A percentile compares a stretch with the other conserved stretches of the same genome.
phyloP scores from a whole-genome alignment of 2,329 filamentous ascomycete species.

The Canariomyces notabilis region DNA sequence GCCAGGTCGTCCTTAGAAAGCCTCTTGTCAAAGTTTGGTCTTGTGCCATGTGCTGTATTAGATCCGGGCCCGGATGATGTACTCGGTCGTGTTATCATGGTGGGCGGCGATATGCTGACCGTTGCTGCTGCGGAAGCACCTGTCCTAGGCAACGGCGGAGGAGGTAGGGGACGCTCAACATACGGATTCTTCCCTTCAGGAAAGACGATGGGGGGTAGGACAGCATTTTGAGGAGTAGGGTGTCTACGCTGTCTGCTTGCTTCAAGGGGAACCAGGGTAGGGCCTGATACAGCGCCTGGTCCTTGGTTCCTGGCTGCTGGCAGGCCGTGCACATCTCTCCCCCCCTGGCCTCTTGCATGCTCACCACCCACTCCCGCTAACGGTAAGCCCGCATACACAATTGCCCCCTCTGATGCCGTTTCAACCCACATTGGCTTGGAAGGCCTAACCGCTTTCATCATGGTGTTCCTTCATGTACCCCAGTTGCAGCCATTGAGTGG shows the following conservation, averaged over 20 bases:
- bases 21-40: slow-evolving; percentile 35
- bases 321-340: slow-evolving; percentile 27
- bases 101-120: slow-evolving; percentile 19
- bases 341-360: slow-evolving; percentile 19
- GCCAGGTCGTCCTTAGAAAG: slow-evolving; percentile 43
- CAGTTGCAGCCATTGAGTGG: slow-evolving; percentile 17
- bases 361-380: background rate
- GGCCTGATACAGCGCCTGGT: slow-evolving; percentile 34
- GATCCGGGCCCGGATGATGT: slow-evolving; percentile 36
- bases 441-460: slow-evolving; percentile 33
- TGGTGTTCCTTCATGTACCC: slow-evolving; percentile 23
- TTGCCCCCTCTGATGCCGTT: slow-evolving; percentile 19
- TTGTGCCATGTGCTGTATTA: slow-evolving; percentile 25
- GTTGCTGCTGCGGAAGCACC: slow-evolving; percentile 19
- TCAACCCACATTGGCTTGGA: slow-evolving; percentile 26
- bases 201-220: slow-evolving; percentile 28
- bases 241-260: slow-evolving; percentile 22
- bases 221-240: slow-evolving; percentile 30
- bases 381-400: slow-evolving; percentile 4
- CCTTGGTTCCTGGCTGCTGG: slow-evolving; percentile 19
- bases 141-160: slow-evolving; percentile 26
- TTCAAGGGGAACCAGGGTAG: slow-evolving; percentile 29
- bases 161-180: slow-evolving; percentile 30
- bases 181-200: slow-evolving; percentile 28
- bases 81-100: slow-evolving; percentile 36